phyloP scores from a whole-genome alignment of 2,329 filamentous ascomycete genomes.

The Saccharata proteae region DNA sequence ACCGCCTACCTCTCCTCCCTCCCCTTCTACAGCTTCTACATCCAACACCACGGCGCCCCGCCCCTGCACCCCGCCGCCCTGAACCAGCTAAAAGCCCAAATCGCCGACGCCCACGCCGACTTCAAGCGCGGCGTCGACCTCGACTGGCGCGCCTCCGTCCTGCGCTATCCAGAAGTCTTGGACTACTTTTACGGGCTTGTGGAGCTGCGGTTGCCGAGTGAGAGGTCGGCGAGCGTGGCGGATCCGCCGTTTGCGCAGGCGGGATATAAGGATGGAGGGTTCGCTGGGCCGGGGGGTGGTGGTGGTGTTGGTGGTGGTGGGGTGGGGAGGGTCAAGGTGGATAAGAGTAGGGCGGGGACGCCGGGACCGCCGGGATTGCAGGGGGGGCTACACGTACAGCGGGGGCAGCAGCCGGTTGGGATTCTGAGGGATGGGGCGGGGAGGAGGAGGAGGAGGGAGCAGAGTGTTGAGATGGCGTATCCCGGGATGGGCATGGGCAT shows the following conservation, averaged over 20 bases:
- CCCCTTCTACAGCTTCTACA: conserved; percentile 35
- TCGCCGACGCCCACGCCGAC: conserved; percentile 50
- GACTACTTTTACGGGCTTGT: conserved; percentile 69
- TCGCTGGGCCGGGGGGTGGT: too few species aligned
- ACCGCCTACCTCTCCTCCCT: conserved; percentile 31
- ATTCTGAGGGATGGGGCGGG: too few species aligned
- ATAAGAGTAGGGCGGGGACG: too few species aligned
- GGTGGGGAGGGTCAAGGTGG: too few species aligned
- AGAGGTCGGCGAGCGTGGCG: conserved; percentile 29
- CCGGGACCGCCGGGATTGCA: too few species aligned
- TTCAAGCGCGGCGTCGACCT: conserved; percentile 66
- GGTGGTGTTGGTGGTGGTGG: too few species aligned
- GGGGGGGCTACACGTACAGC: too few species aligned
- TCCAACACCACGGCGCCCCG: conserved; percentile 32
- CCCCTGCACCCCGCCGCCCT: conserved; percentile 30
- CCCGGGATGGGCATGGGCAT: too few species aligned
- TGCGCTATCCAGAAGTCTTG: conserved; percentile 66
- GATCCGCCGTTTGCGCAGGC: conserved; percentile 27
- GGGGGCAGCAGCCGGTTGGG: too few species aligned
- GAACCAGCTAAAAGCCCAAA: conserved; percentile 35
- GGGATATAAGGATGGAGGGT: conserved; percentile 25
- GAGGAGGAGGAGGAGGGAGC: too few species aligned
- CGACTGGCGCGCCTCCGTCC: conserved; percentile 64
- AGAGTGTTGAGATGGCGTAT: too few species aligned
- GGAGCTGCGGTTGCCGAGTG: conserved; percentile 50